phyloP scores from a whole-genome alignment of 2,329 filamentous ascomycete genomes.

The Neonectria faginata region DNA sequence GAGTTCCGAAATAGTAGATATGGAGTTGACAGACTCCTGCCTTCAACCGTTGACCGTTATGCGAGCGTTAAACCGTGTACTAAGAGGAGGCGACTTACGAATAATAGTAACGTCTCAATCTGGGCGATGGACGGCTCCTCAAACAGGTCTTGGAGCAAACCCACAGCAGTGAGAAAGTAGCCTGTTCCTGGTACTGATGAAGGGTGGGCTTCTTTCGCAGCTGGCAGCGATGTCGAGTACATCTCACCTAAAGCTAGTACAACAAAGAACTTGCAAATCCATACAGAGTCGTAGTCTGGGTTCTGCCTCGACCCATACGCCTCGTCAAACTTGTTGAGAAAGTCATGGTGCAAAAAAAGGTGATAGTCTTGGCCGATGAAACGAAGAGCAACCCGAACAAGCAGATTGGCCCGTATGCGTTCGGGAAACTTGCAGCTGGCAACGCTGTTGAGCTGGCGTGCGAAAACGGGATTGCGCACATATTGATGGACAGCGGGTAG shows the following conservation, averaged over 20 bases:
- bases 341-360: constrained; percentile 31
- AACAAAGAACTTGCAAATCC: constrained; percentile 30
- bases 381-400: constrained; percentile 32
- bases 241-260: constrained; percentile 29
- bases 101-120: constrained; percentile 29
- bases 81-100: constrained; percentile 15
- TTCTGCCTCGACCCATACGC: constrained; percentile 14
- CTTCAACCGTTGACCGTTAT: too few relatives aligned
- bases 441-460: constrained; percentile 18
- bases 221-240: constrained; percentile 26
- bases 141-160: constrained; percentile 27
- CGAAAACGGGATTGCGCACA: constrained; percentile 21
- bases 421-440: constrained; percentile 24
- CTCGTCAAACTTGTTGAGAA: constrained; percentile 22
- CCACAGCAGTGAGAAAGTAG: constrained; percentile 29
- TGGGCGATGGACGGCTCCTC: constrained; percentile 31
- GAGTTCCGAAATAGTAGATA: not conserved
- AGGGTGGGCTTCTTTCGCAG: constrained; percentile 4
- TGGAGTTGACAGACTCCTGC: not conserved
- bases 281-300: constrained; percentile 12
- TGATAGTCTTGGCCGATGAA: constrained; percentile 35
- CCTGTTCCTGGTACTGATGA: constrained; percentile 24
- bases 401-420: constrained; percentile 30
- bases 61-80: too few relatives aligned
- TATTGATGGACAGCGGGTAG: constrained; percentile 8